phyloP scores from a whole-genome alignment of 371 early-diverging fungal species.

The Batrachochytrium dendrobatidis region DNA sequence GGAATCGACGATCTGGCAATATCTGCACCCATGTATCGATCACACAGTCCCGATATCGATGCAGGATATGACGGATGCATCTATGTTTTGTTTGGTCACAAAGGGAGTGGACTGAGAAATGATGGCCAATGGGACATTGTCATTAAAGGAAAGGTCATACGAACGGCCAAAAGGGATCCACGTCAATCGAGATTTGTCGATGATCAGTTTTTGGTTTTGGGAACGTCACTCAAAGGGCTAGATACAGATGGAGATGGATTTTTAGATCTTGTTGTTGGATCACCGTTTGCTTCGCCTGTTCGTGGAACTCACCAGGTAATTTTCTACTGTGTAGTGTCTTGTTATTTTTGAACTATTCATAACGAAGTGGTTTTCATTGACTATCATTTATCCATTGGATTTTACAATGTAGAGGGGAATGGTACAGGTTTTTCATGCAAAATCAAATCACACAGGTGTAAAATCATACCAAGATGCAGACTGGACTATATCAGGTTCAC shows the following conservation, averaged over 20 bases:
- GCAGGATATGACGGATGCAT: constrained; percentile 44
- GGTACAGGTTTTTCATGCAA: constrained; percentile 12
- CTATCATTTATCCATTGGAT: neutral
- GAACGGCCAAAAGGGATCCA: constrained; percentile 4
- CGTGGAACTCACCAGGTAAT: constrained; percentile 27
- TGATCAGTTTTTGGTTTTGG: constrained; percentile 38
- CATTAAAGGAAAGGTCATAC: constrained; percentile 7
- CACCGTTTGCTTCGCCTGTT: constrained; percentile 43
- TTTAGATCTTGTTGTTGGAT: constrained; percentile 61
- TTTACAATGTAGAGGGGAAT: constrained; percentile 9
- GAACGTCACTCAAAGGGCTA: constrained; percentile 45
- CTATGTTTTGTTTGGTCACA: constrained; percentile 63
- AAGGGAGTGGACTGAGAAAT: constrained; percentile 34
- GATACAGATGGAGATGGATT: constrained; percentile 64
- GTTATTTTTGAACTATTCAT: too few species aligned
- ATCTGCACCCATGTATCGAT: constrained; percentile 51
- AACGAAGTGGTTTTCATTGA: neutral
- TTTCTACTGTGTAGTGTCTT: neutral
- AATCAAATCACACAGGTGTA: constrained; percentile 1
- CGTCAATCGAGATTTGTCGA: neutral
- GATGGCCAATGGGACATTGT: constrained; percentile 14
- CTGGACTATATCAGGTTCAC: constrained; percentile 23
- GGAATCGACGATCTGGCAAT: constrained; percentile 82
- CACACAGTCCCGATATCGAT: constrained; percentile 11
- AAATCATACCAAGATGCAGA: constrained; percentile 20